Base-by-base conservation (phyloP, 2,329 filamentous ascomycete genomes). In the Macroventuria anomochaeta region DNA sequence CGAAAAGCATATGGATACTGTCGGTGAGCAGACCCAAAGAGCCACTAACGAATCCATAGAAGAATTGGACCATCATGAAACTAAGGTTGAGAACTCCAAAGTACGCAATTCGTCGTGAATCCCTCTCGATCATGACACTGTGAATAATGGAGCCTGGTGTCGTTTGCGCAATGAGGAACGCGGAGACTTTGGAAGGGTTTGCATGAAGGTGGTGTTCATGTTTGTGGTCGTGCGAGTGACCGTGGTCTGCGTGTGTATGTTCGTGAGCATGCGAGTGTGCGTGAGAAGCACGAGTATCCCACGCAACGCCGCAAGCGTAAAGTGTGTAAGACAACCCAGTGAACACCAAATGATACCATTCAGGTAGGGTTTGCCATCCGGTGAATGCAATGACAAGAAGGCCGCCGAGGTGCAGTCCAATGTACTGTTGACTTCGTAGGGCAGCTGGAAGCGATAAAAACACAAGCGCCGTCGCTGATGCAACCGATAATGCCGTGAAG, bases 1-100 rank as follows among this genome's bases (percentile, higher is more conserved):
- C 95, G 67, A 99, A 97, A 69, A 99, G 93, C 95, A 99, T 99
- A 77, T 99, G 95, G 59, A 99, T 95, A 68, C 93, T 97, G 75
- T 99, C 95, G 63, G 92, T 96, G 15, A 99, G 84, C n/a, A 99
- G 82, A 2, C 95, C 95, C 5, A 99, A 80, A 0, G 95, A 99
- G 63, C 96, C 93, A 3, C 92, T 97, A 10, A 95, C 78, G 66
- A 95, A 96, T 41, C 95, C 95, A 69, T 99, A 99, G 57, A 93
- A 91, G 33, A 93, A 89, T 69, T 99, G 95, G 1, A 99, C 86
- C 28, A 90, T 79, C 95, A 99, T 99, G 74, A 99, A 99, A 6
- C 81, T 83, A 64, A 99, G 92, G 71, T 99, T 99, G 49, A 99
- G 83, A 90, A 83, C 84, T 86, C 96, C 96, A 66, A 97, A 99